Evolutionary conservation across 495 filamentous ascomycete genomes (phyloP).

Genomic region (Parathielavia hyrcaniae): DNA sequence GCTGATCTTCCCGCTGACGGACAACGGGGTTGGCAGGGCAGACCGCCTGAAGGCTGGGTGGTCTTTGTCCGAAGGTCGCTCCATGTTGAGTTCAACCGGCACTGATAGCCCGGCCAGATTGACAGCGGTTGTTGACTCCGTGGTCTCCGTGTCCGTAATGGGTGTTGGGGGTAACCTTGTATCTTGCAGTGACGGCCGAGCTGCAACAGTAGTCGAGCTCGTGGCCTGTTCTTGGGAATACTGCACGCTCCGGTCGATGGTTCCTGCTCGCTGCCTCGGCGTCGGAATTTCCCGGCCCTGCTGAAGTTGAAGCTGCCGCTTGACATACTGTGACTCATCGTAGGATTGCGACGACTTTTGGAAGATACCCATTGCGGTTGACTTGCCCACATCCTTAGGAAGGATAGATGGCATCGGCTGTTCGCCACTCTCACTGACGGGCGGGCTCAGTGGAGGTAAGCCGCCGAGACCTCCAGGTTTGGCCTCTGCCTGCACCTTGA

Average conservation of each 20-base stretch:
- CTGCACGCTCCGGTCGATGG: conserved; percentile 24
- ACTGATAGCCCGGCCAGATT: conserved; percentile 7
- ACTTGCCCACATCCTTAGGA: conserved; percentile 75
- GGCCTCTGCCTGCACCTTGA: conserved; percentile 33
- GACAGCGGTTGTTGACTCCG: neutral
- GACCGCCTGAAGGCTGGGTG: conserved; percentile 44
- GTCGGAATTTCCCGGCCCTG: conserved; percentile 54
- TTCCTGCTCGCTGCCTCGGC: conserved; percentile 31
- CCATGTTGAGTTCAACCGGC: conserved; percentile 25
- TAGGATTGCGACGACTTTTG: conserved; percentile 70
- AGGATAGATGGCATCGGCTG: conserved; percentile 54
- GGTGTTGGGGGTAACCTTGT: conserved; percentile 38
- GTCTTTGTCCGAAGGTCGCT: conserved; percentile 41
- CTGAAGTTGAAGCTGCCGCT: conserved; percentile 73
- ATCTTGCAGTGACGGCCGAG: conserved; percentile 30
- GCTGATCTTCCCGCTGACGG: conserved; percentile 23
- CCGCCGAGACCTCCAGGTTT: conserved; percentile 41
- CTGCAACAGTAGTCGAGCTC: conserved; percentile 14
- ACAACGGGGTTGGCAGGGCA: conserved; percentile 34
- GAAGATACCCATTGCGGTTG: conserved; percentile 78
- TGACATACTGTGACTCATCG: conserved; percentile 77
- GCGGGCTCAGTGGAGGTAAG: conserved; percentile 64
- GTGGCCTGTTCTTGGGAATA: conserved; percentile 22
- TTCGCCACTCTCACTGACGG: conserved; percentile 64
- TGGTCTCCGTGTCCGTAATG: conserved; percentile 32